Evolutionary conservation across 179 eudicot genomes (phyloP).

Genomic region (Dionaea muscipula): DNA sequence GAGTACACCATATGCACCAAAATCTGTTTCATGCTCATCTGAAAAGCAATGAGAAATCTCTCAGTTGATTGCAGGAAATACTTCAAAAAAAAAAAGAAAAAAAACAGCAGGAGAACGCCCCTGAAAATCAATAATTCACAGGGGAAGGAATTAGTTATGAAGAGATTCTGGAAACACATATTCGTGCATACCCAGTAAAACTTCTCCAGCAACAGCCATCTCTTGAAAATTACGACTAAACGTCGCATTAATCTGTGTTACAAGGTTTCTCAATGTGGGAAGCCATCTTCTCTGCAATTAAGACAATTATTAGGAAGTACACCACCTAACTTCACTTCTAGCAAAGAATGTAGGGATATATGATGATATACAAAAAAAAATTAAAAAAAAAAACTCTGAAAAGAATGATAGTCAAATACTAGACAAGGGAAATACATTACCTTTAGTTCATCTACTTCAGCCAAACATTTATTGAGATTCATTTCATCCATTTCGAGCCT

Average conservation of each 20-base stretch:
- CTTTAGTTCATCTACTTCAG: constrained; percentile 63
- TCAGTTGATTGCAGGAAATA: constrained; percentile 1
- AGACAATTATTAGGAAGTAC: constrained; percentile 1
- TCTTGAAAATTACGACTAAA: constrained; percentile 82
- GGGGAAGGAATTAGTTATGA: not conserved
- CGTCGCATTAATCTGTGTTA: constrained; percentile 65
- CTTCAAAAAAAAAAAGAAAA: not conserved
- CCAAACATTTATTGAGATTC: constrained; percentile 26
- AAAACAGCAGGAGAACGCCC: no score
- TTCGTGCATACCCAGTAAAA: constrained; percentile 51
- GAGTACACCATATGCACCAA: constrained; percentile 72
- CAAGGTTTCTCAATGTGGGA: constrained; percentile 76
- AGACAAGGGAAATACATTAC: constrained; percentile 15
- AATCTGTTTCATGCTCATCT: constrained; percentile 90
- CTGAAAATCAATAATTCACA: not conserved
- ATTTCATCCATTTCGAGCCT: constrained; percentile 56
- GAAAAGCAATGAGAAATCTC: constrained; percentile 13
- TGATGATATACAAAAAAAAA: no score
- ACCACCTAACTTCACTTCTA: not conserved
- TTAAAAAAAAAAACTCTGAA: no score
- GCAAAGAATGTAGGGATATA: not conserved
- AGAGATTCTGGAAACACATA: not conserved
- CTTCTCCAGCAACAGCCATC: constrained; percentile 99
- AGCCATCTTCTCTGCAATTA: constrained; percentile 78
- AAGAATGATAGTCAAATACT: no score